Evolutionary conservation across 805 yeast species (phyloP).

Genomic region (Wickerhamomyces ciferrii): DNA sequence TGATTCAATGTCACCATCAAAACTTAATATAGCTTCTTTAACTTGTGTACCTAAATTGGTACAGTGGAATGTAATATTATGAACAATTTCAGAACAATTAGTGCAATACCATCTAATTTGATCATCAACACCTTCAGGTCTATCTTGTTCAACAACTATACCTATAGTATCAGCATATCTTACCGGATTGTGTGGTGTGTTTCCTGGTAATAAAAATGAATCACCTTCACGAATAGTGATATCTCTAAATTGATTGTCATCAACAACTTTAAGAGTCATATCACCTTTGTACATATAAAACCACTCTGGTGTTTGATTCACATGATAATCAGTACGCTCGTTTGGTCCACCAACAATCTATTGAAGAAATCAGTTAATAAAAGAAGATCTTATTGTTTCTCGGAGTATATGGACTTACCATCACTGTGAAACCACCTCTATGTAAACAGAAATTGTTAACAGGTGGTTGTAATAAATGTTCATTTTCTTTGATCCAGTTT

Average conservation of each 20-base stretch:
- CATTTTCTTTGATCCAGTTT: constrained; percentile 77
- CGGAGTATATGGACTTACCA: constrained; percentile 35
- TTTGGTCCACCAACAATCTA: constrained; percentile 91
- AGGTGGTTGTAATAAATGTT: constrained; percentile 78
- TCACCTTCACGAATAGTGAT: constrained; percentile 79
- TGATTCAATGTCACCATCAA: constrained; percentile 55
- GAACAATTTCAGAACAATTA: constrained; percentile 57
- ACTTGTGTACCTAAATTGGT: constrained; percentile 86
- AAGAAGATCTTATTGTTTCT: not conserved
- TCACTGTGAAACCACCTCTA: constrained; percentile 87
- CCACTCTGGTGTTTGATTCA: constrained; percentile 93
- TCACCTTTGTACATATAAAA: constrained; percentile 83
- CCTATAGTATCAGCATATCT: constrained; percentile 85
- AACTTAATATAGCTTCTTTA: constrained; percentile 69
- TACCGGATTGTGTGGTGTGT: constrained; percentile 86
- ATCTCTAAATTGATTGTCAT: constrained; percentile 70
- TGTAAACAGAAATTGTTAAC: constrained; percentile 89
- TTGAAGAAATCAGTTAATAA: not conserved
- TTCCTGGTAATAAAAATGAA: constrained; percentile 80
- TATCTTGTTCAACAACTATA: constrained; percentile 85
- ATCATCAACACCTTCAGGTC: constrained; percentile 70
- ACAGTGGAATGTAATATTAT: constrained; percentile 70
- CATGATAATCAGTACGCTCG: constrained; percentile 88
- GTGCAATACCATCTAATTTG: constrained; percentile 85
- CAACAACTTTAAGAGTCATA: constrained; percentile 82